These are phyloP conservation scores for Vaccinium myrtillus DNA, from an alignment of 148 eudicot species.

Conservation along the genomic window DNA sequence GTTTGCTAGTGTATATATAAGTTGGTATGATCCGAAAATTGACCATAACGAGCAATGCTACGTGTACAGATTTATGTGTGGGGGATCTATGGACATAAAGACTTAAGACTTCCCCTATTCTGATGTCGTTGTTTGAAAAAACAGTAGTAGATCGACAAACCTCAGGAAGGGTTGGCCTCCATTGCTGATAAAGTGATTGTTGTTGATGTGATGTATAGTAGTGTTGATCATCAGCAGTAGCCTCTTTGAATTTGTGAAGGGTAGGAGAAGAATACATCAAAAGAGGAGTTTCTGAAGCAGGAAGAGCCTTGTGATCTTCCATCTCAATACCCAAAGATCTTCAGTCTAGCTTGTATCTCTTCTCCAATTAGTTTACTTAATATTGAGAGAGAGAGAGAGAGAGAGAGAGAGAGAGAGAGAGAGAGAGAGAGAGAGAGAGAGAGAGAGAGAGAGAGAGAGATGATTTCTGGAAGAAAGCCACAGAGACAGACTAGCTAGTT, in stretches of 20 bases:
- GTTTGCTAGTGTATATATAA: no score
- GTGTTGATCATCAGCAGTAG: not conserved
- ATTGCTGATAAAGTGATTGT: not conserved
- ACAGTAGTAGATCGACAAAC: not conserved
- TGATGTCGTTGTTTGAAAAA: not conserved
- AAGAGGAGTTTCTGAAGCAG: slow-evolving; percentile 16
- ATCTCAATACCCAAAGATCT: not conserved
- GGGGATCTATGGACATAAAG: no score
- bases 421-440: not conserved
- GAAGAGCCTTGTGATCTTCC: slow-evolving; percentile 6
- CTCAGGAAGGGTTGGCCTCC: slow-evolving; percentile 15
- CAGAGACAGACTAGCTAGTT: not conserved
- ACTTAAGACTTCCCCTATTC: not conserved
- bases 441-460: not conserved
- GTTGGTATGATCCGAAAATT: not conserved
- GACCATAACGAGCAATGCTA: not conserved
- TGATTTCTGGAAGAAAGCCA: not conserved
- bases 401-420: not conserved
- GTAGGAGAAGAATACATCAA: not conserved
- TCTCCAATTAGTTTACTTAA: not conserved
- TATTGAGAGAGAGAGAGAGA: not conserved
- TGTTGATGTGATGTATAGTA: not conserved
- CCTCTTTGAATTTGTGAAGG: slow-evolving; percentile 2
- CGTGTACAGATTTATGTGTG: no score
- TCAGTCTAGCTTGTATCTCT: not conserved